Evolutionary conservation across 2,329 filamentous ascomycete species (phyloP).

Genomic region (Alternaria viburni): DNA sequence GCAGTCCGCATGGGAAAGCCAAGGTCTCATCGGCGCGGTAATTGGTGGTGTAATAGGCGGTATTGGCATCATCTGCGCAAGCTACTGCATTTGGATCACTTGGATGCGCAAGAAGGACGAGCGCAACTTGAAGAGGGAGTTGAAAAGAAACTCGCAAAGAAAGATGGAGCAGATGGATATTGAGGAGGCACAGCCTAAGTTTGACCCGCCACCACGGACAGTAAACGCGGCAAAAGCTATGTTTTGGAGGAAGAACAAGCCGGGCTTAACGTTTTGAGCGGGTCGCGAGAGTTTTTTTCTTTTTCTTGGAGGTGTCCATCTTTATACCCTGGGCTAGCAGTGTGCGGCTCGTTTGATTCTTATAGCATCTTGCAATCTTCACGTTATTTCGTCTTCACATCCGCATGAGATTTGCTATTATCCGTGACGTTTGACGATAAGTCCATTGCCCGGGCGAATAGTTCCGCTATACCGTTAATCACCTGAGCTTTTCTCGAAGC

Average conservation of each 20-base stretch:
- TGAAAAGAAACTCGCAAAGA: conserved; percentile 33
- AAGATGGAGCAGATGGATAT: conserved; percentile 44
- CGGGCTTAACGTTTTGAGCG: conserved; percentile 4
- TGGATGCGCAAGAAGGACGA: conserved; percentile 37
- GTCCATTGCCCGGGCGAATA: not conserved
- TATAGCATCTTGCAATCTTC: not conserved
- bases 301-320: not conserved
- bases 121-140: conserved; percentile 33
- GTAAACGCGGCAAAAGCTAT: conserved; percentile 30
- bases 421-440: not conserved
- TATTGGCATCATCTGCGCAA: conserved; percentile 33
- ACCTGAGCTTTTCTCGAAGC: not conserved
- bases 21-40: conserved; percentile 49
- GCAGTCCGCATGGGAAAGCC: conserved; percentile 36
- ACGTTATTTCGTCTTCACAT: not conserved
- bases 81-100: conserved; percentile 39
- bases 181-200: conserved; percentile 36
- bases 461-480: not conserved
- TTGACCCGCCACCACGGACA: conserved; percentile 41
- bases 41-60: conserved; percentile 48
- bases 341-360: conserved; percentile 11
- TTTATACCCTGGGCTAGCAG: conserved; percentile 23
- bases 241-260: conserved; percentile 42
- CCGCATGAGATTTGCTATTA: not conserved
- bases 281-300: not conserved